These are phyloP conservation scores for Pilatotrama ljubarskyi DNA, from an alignment of 768 basidiomycete genomes.

Conservation along the genomic window DNA sequence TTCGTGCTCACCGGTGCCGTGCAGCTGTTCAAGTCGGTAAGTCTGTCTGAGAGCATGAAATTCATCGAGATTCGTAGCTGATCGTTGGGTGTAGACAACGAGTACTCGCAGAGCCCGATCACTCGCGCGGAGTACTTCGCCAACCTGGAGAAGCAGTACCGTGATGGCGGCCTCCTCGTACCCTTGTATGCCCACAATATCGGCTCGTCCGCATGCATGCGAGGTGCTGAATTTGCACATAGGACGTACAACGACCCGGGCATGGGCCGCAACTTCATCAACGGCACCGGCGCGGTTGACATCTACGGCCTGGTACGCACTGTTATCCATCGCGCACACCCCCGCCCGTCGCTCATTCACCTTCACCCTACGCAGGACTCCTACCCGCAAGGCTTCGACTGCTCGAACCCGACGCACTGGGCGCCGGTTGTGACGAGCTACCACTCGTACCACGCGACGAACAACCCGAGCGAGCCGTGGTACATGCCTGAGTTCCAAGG, in stretches of 20 bases:
- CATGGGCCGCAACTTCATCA: constrained; percentile 29
- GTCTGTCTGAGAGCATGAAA: constrained; percentile 24
- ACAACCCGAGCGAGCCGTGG: constrained; percentile 54
- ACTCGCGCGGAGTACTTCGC: constrained; percentile 30
- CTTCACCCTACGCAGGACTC: too few relatives aligned
- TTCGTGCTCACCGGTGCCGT: neutral
- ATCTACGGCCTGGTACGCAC: constrained; percentile 32
- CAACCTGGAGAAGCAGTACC: constrained; percentile 22
- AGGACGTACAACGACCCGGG: constrained; percentile 34
- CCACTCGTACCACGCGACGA: constrained; percentile 57
- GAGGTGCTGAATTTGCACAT: neutral
- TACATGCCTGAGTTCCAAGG: constrained; percentile 63
- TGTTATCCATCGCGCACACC: too few relatives aligned
- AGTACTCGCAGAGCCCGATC: constrained; percentile 57
- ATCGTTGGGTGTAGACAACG: constrained; percentile 59
- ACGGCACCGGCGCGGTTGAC: constrained; percentile 33
- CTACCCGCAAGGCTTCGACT: constrained; percentile 81
- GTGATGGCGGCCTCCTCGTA: constrained; percentile 40
- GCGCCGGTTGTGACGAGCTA: constrained; percentile 62
- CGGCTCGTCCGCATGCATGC: neutral
- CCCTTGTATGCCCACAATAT: neutral
- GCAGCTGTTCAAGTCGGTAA: constrained; percentile 58
- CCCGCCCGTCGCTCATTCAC: too few relatives aligned
- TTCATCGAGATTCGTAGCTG: neutral
- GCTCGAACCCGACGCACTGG: constrained; percentile 72